Evolutionary conservation across 2,329 filamentous ascomycete genomes (phyloP), one percentile per base, ranked within the genome.

Genomic region (Didymella pinodella): DNA sequence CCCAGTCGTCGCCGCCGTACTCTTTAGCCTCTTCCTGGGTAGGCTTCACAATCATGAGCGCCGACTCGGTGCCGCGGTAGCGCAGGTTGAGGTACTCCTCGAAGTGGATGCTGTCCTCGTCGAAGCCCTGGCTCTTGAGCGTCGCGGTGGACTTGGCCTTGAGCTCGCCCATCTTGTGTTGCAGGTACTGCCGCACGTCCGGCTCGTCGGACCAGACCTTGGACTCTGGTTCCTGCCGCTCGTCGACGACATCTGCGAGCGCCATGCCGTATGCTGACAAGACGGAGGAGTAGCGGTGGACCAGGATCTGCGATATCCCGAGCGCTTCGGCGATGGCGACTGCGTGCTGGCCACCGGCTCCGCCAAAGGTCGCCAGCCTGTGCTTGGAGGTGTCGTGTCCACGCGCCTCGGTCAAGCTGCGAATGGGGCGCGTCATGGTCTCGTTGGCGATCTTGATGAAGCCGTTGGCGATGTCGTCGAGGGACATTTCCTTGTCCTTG

Each of bases 1-100:
- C 90, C 90, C 91, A 96, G 8, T 89, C 85, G 54, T 91, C 86
- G 7, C 86, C 88, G 25, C 76, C 81, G 63, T 85, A 90, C 14
- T 84, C 82, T 59, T 86, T 79, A 0, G 83, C 83, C 56, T 91
- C 88, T 49, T 87, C 84, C 36, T 83, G 78, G 2, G 78, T 84
- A 0, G 93, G 92, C 75, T 90, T 92, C 64, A 95, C 80, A 47
- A 96, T 87, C 93, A 97, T 97, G 41, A 97, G 83, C 0, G 93
- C 91, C 7, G 92, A 96, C 73, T 97, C 93, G 0, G 93, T 97
- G 11, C 93, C 93, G 34, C 92, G 86, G 71, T 97, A 97, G 57
- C 93, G 84, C 89, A 97, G 93, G 74, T 97, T 97, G 56, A 98
- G 85, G 71, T 97, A 97, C 73, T 96, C 91, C 74, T 97, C 93